Percentiles rank a stretch among this genome's conserved stretches.
These are phyloP conservation scores for Tricholoma hemisulphureum DNA, from an alignment of 768 basidiomycete species.

Conservation along the genomic window DNA sequence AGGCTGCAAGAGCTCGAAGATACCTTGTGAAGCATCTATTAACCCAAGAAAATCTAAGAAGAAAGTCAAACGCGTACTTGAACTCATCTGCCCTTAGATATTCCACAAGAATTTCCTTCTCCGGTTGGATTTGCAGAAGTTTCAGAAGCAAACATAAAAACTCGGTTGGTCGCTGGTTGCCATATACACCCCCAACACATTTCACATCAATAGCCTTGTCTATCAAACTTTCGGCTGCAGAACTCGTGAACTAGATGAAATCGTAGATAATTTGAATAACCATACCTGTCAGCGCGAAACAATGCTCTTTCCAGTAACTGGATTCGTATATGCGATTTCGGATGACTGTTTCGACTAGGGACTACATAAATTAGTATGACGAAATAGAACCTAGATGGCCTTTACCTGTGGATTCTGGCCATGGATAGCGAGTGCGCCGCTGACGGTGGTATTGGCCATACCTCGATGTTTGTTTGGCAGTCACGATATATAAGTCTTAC, in stretches of 20 bases:
- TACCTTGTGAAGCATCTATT: constrained; percentile 54
- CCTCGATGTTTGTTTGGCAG: constrained; percentile 15
- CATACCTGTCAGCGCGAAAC: constrained; percentile 91
- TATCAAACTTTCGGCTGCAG: constrained; percentile 84
- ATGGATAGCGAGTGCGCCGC: constrained; percentile 86
- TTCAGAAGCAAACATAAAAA: constrained; percentile 93
- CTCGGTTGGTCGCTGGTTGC: constrained; percentile 91
- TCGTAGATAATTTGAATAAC: constrained; percentile 1
- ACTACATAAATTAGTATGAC: constrained; percentile 46
- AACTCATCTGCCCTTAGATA: constrained; percentile 97
- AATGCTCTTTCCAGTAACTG: constrained; percentile 96
- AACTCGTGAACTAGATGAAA: background rate
- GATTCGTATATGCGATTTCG: constrained; percentile 96
- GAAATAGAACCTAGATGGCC: background rate
- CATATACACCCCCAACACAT: constrained; percentile 90
- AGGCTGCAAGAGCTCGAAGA: constrained; percentile 85
- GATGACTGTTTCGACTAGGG: constrained; percentile 93
- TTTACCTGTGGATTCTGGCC: constrained; percentile 94
- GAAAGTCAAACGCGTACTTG: constrained; percentile 58
- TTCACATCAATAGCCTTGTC: constrained; percentile 86
- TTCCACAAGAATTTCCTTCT: constrained; percentile 95
- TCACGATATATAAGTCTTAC: too few species aligned
- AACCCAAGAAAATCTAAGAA: background rate
- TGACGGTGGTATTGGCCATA: constrained; percentile 94
- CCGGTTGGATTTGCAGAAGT: constrained; percentile 93